These are phyloP conservation scores for Dictyophora rubrovolvata DNA, from an alignment of 768 basidiomycete genomes.

Conservation along the genomic window DNA sequence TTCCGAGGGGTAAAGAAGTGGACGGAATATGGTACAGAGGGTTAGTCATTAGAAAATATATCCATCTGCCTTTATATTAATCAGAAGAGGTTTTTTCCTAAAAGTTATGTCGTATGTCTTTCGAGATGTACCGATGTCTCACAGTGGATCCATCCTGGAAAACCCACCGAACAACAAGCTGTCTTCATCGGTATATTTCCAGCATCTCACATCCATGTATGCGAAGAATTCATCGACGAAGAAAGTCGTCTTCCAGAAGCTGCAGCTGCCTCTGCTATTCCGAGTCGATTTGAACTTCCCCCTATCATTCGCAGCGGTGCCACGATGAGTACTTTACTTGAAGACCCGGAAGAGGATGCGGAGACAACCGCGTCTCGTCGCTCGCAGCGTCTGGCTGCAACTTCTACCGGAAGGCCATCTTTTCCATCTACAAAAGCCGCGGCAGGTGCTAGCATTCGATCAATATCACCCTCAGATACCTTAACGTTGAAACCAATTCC, in stretches of 20 bases:
- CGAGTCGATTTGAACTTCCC: slow-evolving; percentile 6
- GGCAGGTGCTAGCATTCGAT: slow-evolving; percentile 63
- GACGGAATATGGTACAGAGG: slow-evolving; percentile 90
- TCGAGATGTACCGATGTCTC: slow-evolving; percentile 63
- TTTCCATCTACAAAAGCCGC: slow-evolving; percentile 35
- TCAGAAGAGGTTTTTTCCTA: slow-evolving; percentile 20
- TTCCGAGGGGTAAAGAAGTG: slow-evolving; percentile 57
- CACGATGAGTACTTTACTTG: slow-evolving; percentile 45
- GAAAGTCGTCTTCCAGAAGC: slow-evolving; percentile 77
- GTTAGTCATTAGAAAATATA: slow-evolving; percentile 37
- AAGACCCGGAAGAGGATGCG: slow-evolving; percentile 49
- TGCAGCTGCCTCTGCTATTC: slow-evolving; percentile 55
- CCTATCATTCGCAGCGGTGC: slow-evolving; percentile 1
- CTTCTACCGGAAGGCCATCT: slow-evolving; percentile 39
- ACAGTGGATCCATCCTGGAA: slow-evolving; percentile 30
- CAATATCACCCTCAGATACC: slow-evolving; percentile 45
- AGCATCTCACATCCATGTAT: slow-evolving; percentile 75
- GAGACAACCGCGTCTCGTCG: slow-evolving; percentile 30
- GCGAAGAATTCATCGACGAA: slow-evolving; percentile 80
- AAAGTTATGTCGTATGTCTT: slow-evolving; percentile 73
- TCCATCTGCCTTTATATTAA: neutral
- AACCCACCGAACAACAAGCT: slow-evolving; percentile 57
- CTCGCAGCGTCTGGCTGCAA: slow-evolving; percentile 62
- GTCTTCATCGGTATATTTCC: slow-evolving; percentile 95
- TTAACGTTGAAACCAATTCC: slow-evolving; percentile 59